These are phyloP conservation scores for Xerocomellus amylosporus DNA, from an alignment of 768 basidiomycete species.

Conservation along the genomic window DNA sequence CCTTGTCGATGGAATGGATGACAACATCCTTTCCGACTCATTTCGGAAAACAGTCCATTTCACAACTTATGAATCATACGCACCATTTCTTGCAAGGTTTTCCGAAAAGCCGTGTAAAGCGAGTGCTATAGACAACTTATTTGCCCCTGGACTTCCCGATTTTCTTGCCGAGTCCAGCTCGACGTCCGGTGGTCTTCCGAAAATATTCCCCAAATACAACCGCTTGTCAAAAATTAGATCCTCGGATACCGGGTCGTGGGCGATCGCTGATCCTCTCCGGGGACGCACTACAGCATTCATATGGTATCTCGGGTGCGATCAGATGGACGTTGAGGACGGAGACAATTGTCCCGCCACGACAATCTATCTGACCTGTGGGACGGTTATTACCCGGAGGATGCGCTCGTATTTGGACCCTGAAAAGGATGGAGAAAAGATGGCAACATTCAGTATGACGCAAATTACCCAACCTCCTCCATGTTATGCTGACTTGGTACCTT, in stretches of 20 bases:
- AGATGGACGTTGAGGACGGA: background rate
- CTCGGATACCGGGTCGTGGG: background rate
- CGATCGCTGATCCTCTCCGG: background rate
- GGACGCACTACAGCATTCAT: constrained; percentile 4
- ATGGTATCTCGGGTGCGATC: background rate
- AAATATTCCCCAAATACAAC: constrained; percentile 13
- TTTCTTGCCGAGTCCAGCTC: constrained; percentile 15
- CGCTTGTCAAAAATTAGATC: background rate
- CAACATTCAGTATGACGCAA: constrained; percentile 3
- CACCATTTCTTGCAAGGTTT: constrained; percentile 10
- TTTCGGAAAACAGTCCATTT: constrained; percentile 12
- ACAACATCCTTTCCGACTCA: background rate
- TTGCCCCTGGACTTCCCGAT: constrained; percentile 22
- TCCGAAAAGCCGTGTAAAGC: constrained; percentile 4
- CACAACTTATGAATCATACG: constrained; percentile 17
- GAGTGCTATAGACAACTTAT: constrained; percentile 2
- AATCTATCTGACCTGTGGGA: background rate
- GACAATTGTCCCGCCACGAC: background rate
- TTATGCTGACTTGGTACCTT: background rate
- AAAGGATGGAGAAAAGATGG: constrained; percentile 10
- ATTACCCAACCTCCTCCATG: too few relatives aligned
- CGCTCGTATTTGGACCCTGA: background rate
- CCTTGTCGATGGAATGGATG: background rate
- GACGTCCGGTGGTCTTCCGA: constrained; percentile 16
- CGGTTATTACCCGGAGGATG: background rate